Evolutionary conservation across 1,139 yeast species (phyloP), one percentile per base, ranked within the genome.

Genomic region (Zygosaccharomyces pseudobailii): DNA sequence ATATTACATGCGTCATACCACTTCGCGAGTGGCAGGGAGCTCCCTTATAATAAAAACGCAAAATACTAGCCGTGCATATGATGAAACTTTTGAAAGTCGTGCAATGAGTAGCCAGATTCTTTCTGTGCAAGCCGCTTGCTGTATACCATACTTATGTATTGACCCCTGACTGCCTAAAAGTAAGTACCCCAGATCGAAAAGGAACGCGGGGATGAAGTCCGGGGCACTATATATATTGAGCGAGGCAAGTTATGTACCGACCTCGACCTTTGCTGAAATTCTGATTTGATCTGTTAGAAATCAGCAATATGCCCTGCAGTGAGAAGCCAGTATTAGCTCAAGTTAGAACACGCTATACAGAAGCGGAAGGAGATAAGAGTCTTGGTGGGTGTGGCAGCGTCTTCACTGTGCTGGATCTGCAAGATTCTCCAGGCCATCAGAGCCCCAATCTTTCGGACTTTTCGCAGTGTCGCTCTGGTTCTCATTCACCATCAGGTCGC

Each of bases 321-420:
- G 41, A 25, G 22, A 38, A 32, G n/a, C 41, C 41, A 21, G 41
- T 38, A 33, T 38, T 24, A 20, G 41, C 33, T 13, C 41, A 38
- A 38, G 32, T 38, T 13, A 38, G 24, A 28, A 27, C 32, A 9
- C 34, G 34, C 41, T 24, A 28, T 20, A 34, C 34, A 20, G 41
- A 28, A 34, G 33, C n/a, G 34, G 34, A 27, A 5, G 23, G 17
- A 10, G 34, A 27, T 5, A 17, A 13, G 5, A 24, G 22, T 4
- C 13, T 32, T 20, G 19, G 8, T 10, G 24, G 10, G 13, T n/a
- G 7, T 10, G 2, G 21, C 13, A 20, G 23, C 24, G 34, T 38
- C 17, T 38, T 38, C 31, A 38, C 41, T 17, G 24, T 38, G n/a
- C 13, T 38, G 9, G 24, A 38, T 10, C 23, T 38, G 9, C 41